Evolutionary conservation across 1,139 yeast genomes (phyloP).

Genomic region (Candida pseudoviswanathii): DNA sequence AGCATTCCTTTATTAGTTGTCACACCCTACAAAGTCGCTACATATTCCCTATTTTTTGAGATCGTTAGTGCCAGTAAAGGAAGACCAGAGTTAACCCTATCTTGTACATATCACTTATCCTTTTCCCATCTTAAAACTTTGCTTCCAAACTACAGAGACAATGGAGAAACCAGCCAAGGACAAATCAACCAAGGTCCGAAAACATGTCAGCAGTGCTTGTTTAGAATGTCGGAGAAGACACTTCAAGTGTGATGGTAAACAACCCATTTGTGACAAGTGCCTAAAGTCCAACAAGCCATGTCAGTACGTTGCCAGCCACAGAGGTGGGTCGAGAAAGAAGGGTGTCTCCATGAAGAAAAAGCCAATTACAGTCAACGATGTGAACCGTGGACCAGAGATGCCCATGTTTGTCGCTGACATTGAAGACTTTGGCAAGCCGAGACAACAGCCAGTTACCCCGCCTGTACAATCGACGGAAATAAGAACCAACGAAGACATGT

Average conservation of each 20-base stretch:
- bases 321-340: constrained; percentile 54
- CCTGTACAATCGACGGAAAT: not conserved
- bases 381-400: constrained; percentile 15
- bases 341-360: constrained; percentile 32
- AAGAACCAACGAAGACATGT: constrained; percentile 10
- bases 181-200: constrained; percentile 13
- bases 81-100: too few relatives aligned
- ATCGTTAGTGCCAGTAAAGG: too few relatives aligned
- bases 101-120: too few relatives aligned
- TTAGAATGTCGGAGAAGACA: constrained; percentile 52
- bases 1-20: too few relatives aligned
- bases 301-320: constrained; percentile 47
- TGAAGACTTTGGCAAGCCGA: constrained; percentile 14
- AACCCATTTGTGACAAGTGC: constrained; percentile 49
- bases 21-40: too few relatives aligned
- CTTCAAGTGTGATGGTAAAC: constrained; percentile 48
- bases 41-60: too few relatives aligned
- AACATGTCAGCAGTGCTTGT: constrained; percentile 40
- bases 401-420: constrained; percentile 17
- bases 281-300: constrained; percentile 32
- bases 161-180: constrained; percentile 6
- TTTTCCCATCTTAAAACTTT: too few relatives aligned
- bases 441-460: not conserved
- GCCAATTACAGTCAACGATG: constrained; percentile 12
- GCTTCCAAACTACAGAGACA: not conserved